Percentiles rank a stretch among this genome's conserved stretches.
phyloP scores from a whole-genome alignment of 164 flowering plant genomes.

The Santalum album region DNA sequence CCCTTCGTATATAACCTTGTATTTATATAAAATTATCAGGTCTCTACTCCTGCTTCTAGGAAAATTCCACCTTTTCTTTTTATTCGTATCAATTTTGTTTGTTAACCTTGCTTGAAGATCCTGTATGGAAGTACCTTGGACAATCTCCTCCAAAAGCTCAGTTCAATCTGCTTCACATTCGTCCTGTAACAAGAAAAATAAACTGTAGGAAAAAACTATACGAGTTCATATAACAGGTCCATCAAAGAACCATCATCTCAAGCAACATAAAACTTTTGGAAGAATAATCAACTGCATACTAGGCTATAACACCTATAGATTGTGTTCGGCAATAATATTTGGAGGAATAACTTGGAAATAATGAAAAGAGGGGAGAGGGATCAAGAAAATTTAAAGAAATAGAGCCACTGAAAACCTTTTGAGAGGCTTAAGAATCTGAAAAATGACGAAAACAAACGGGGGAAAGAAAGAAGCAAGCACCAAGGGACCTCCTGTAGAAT shows the following conservation, averaged over 20 bases:
- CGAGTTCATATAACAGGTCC: neutral
- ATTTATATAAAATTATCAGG: conserved; percentile 67
- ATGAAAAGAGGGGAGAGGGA: too few species aligned
- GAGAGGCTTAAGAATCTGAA: too few species aligned
- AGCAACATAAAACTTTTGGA: neutral
- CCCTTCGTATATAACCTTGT: conserved; percentile 78
- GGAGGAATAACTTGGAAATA: too few species aligned
- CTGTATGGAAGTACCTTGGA: conserved; percentile 64
- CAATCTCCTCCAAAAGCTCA: conserved; percentile 70
- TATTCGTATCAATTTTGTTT: conserved; percentile 27
- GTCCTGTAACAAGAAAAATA: conserved; percentile 28
- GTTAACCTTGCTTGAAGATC: conserved; percentile 52
- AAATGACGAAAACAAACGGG: too few species aligned
- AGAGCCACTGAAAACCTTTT: too few species aligned
- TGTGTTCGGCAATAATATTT: too few species aligned
- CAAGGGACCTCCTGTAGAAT: too few species aligned
- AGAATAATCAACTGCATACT: too few species aligned
- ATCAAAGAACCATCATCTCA: neutral
- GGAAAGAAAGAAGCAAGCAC: too few species aligned
- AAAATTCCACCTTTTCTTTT: conserved; percentile 26
- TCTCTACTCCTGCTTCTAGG: conserved; percentile 30
- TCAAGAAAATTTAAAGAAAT: too few species aligned
- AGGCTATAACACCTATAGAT: too few species aligned
- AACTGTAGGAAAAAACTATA: neutral
- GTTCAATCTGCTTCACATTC: conserved; percentile 93